Conservation (phyloP, 2,329 filamentous ascomycete species). For the Pseudopithomyces chartarum region DNA sequence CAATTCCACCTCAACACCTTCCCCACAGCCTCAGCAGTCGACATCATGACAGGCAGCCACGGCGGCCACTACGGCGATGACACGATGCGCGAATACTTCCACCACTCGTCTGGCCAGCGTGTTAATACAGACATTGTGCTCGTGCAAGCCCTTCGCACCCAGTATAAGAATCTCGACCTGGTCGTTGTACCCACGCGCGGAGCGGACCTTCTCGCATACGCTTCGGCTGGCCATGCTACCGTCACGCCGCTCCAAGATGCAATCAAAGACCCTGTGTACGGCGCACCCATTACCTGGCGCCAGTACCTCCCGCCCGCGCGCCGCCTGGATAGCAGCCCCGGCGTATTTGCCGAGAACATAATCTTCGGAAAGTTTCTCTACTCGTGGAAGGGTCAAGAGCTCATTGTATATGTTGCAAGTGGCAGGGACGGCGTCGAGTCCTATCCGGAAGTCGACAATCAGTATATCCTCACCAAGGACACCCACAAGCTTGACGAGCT, state of each 20-base stretch:
- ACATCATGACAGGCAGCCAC: conserved; percentile 34
- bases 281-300: conserved; percentile 41
- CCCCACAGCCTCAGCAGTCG: background rate
- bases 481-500: conserved; percentile 53
- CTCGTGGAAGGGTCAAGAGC: conserved; percentile 52
- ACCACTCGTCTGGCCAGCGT: conserved; percentile 50
- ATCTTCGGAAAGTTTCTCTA: conserved; percentile 53
- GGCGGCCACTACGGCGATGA: conserved; percentile 39
- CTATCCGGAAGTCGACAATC: conserved; percentile 43
- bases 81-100: conserved; percentile 47
- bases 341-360: conserved; percentile 44
- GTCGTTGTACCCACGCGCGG: conserved; percentile 41
- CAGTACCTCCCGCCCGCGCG: conserved; percentile 46
- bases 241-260: conserved; percentile 49
- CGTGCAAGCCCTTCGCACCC: conserved; percentile 50
- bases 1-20: background rate
- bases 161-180: conserved; percentile 53
- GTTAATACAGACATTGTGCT: conserved; percentile 52
- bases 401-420: conserved; percentile 49
- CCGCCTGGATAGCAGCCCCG: conserved; percentile 43
- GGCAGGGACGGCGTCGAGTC: conserved; percentile 44
- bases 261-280: conserved; percentile 43
- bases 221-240: conserved; percentile 48
- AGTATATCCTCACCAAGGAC: conserved; percentile 51
- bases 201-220: conserved; percentile 50